These are phyloP conservation scores for Cydonia oblonga DNA, from an alignment of 331 rosid species.

Conservation along the genomic window DNA sequence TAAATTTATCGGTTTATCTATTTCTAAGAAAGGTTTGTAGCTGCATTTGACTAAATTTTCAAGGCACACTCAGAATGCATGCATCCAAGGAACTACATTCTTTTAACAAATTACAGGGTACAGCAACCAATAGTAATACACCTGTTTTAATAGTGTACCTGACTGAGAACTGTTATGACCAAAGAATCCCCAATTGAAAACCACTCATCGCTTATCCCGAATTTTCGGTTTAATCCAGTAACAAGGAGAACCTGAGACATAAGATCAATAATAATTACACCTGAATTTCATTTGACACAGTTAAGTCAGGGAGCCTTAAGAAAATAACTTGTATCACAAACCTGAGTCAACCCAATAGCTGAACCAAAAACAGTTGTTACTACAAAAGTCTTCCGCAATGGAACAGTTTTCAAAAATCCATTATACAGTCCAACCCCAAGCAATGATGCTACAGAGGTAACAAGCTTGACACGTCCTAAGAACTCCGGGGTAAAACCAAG, in stretches of 20 bases:
- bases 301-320: neutral
- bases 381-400: constrained; percentile 65
- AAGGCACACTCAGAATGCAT: neutral
- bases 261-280: constrained; percentile 1
- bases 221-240: constrained; percentile 69
- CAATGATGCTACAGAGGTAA: constrained; percentile 85
- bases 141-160: constrained; percentile 39
- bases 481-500: constrained; percentile 88
- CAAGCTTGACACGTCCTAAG: constrained; percentile 91
- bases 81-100: constrained; percentile 4
- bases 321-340: constrained; percentile 14
- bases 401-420: constrained; percentile 77
- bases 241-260: constrained; percentile 66
- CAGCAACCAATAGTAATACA: neutral
- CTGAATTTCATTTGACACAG: neutral
- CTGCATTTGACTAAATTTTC: neutral
- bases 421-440: constrained; percentile 90
- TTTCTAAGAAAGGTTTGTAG: neutral
- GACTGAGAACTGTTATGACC: constrained; percentile 88
- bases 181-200: constrained; percentile 89
- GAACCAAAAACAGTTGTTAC: constrained; percentile 62
- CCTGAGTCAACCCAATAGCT: constrained; percentile 97
- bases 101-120: constrained; percentile 6
- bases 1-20: neutral
- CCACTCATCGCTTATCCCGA: constrained; percentile 94